phyloP scores from a whole-genome alignment of 306 rosid species.

The Inga laurina region DNA sequence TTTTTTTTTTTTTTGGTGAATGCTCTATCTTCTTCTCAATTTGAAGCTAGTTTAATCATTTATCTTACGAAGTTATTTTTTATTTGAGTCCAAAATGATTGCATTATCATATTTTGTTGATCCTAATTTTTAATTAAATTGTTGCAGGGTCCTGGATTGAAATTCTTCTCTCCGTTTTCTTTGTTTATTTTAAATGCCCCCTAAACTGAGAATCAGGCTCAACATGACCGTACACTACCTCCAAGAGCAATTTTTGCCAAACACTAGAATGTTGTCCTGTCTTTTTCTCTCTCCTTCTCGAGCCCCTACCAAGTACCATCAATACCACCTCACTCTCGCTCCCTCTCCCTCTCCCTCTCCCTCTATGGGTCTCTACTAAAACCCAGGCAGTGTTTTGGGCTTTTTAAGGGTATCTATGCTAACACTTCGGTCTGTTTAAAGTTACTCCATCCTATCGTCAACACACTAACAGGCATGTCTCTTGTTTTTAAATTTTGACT shows the following conservation, averaged over 20 bases:
- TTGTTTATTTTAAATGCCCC: conserved; percentile 14
- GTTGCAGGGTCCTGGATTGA: not conserved
- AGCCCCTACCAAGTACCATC: conserved; percentile 81
- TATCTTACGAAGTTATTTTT: no score
- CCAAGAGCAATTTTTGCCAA: conserved; percentile 47
- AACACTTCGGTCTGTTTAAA: conserved; percentile 23
- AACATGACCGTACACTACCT: conserved; percentile 34
- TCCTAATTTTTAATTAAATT: no score
- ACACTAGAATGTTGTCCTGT: conserved; percentile 38
- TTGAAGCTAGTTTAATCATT: not conserved
- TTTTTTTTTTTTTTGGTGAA: no score
- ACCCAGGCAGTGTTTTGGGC: conserved; percentile 19
- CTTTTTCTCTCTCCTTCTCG: conserved; percentile 79
- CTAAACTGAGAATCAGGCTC: not conserved
- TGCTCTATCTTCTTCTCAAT: no score
- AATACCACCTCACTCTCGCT: conserved; percentile 47
- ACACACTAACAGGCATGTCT: conserved; percentile 6
- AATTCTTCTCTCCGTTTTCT: not conserved
- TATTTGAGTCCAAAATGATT: no score
- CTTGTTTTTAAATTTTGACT: not conserved
- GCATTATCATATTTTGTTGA: no score
- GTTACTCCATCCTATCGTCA: conserved; percentile 1
- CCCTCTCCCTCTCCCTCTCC: not conserved
- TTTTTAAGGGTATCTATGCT: conserved; percentile 29
- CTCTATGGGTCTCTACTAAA: conserved; percentile 12